Percentiles rank a stretch among this genome's conserved stretches.
phyloP scores from a whole-genome alignment of 139 green algal genomes.

The Chlorella vulgaris region DNA sequence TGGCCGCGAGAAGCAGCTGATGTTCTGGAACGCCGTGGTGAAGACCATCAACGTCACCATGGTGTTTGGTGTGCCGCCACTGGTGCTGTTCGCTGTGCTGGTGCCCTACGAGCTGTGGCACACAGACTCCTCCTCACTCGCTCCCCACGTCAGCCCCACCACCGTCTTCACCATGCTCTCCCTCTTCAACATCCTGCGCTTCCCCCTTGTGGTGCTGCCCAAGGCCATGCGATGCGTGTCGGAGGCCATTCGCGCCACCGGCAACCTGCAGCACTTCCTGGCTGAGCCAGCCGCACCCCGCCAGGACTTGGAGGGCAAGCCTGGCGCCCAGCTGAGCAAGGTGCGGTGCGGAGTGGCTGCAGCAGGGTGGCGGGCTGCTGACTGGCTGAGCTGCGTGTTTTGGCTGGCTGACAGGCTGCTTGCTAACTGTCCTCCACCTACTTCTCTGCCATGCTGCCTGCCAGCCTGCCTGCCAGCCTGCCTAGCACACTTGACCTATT shows the following conservation, averaged over 20 bases:
- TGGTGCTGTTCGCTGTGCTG: constrained; percentile 63
- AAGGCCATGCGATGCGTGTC: constrained; percentile 66
- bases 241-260: constrained; percentile 52
- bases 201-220: constrained; percentile 80
- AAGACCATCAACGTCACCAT: constrained; percentile 74
- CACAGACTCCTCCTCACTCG: constrained; percentile 7
- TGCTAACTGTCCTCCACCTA: too few relatives aligned
- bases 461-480: too few relatives aligned
- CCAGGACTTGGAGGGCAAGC: constrained; percentile 29
- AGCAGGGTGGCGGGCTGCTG: background rate
- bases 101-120: constrained; percentile 63
- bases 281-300: constrained; percentile 45
- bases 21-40: constrained; percentile 50
- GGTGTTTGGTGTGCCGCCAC: constrained; percentile 65
- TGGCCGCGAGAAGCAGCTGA: constrained; percentile 46
- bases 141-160: constrained; percentile 9
- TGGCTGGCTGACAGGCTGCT: too few relatives aligned
- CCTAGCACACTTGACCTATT: too few relatives aligned
- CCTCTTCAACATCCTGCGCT: constrained; percentile 84
- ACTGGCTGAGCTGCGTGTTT: background rate
- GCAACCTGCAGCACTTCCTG: constrained; percentile 63
- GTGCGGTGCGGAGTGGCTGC: background rate
- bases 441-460: background rate
- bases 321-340: constrained; percentile 29
- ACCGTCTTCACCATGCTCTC: constrained; percentile 78